Conservation (phyloP, 768 basidiomycete genomes). For the Boletellus sp. region DNA sequence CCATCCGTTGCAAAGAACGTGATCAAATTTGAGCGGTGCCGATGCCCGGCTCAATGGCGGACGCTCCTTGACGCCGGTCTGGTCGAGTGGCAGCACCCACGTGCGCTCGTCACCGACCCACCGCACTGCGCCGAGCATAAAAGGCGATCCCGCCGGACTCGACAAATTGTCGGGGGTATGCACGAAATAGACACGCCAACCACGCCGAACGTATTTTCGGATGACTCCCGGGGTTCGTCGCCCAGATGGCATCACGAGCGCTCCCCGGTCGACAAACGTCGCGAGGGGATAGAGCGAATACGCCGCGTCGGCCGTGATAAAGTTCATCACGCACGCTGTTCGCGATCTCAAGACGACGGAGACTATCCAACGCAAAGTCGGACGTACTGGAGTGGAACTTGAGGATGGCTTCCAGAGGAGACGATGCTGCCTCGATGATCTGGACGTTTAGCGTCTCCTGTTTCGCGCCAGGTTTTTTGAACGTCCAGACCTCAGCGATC, state of each 20-base stretch:
- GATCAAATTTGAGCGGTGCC: conserved; percentile 12
- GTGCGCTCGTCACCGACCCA: conserved; percentile 31
- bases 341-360: neutral
- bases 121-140: conserved; percentile 21
- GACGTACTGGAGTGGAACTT: conserved; percentile 47
- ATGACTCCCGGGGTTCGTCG: conserved; percentile 8
- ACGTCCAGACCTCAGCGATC: conserved; percentile 16
- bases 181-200: conserved; percentile 30
- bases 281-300: conserved; percentile 40
- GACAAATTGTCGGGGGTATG: conserved; percentile 1
- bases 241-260: conserved; percentile 20
- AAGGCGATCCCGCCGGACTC: conserved; percentile 4
- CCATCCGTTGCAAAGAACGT: conserved; percentile 19
- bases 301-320: conserved; percentile 38
- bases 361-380: neutral
- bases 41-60: conserved; percentile 11
- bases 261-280: conserved; percentile 34
- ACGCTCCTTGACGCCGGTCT: conserved; percentile 9
- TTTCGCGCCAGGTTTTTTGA: conserved; percentile 17
- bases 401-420: conserved; percentile 34
- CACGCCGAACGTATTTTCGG: conserved; percentile 35
- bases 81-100: conserved; percentile 32
- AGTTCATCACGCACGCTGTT: conserved; percentile 30
- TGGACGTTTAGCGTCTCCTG: conserved; percentile 33
- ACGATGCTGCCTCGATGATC: conserved; percentile 31